Evolutionary conservation across 2,329 filamentous ascomycete species (phyloP), one percentile per base, ranked within the genome.

Genomic region (Boeremia exigua): DNA sequence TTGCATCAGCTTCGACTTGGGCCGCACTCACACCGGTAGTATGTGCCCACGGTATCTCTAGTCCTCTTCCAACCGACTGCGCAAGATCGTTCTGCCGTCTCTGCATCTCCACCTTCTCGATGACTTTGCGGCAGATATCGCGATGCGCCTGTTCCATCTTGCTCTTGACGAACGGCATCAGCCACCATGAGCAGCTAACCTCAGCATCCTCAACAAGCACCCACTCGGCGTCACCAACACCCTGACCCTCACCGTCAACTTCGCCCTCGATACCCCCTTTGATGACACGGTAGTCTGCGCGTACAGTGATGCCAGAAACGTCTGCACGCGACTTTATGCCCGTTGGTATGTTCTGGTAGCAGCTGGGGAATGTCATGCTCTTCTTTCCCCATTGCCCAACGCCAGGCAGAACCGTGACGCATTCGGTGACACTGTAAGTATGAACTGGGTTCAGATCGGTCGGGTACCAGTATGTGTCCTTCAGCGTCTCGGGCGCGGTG

Each of bases 401-500:
- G 10, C 67, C 68, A 1, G 72, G 72, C n/a, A 72, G 27, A 28
- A 68, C 56, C 1, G 59, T 67, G 12, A 75, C 65, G 45, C 58
- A 59, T 49, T 75, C 71, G 34, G 65, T 71, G 45, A 75, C 72
- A 38, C 56, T 45, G 60, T 73, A 75, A 0, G 67, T 66, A 10
- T 59, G 46, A 11, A 73, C 58, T 7, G 67, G 66, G 30, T 69
- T 58, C 6, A 65, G 45, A 48, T 73, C 70, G 23, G 59, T 59
- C 27, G 72, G 72, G 47, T 70, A 72, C 70, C 70, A 75, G 49
- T 72, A 74, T 7, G 70, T 72, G 49, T 75, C 72, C 59, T 68
- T 72, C 32, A 66, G 59, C 2, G 60, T 67, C 14, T 63, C 58
- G 14, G 65, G 60, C 2, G 58, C 48, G 12, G 68, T 71, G 2